These are phyloP conservation scores for Eutrema japonicum DNA, from an alignment of 345 rosid species.

Conservation along the genomic window DNA sequence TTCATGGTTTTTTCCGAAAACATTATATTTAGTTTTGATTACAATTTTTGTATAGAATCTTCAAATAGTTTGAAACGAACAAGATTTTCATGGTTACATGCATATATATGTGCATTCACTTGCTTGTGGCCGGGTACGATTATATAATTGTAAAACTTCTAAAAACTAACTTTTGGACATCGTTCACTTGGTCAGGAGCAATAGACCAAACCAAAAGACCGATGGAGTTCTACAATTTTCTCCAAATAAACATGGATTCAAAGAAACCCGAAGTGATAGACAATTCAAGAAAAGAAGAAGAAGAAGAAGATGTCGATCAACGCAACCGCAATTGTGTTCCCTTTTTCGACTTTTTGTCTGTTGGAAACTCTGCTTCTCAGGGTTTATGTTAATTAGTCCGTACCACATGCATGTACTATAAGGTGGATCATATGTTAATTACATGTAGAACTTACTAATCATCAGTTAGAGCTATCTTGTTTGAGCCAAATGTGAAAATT, in stretches of 20 bases:
- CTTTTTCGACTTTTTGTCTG: conserved; percentile 66
- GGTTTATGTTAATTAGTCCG: conserved; percentile 29
- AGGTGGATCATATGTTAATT: conserved; percentile 26
- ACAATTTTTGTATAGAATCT: background rate
- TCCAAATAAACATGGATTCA: conserved; percentile 68
- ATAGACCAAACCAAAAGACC: conserved; percentile 36
- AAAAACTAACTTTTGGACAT: conserved; percentile 20
- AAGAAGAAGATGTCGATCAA: conserved; percentile 36
- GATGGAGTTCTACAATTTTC: conserved; percentile 71
- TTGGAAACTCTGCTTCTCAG: conserved; percentile 46
- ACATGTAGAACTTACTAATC: conserved; percentile 22
- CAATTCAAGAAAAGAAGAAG: conserved; percentile 41
- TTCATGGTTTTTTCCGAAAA: background rate
- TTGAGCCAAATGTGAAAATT: conserved; percentile 31
- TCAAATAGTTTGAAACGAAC: background rate
- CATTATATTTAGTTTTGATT: background rate
- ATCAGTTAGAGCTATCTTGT: conserved; percentile 30
- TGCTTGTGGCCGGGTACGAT: background rate
- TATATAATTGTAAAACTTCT: conserved; percentile 1
- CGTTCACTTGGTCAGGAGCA: conserved; percentile 19
- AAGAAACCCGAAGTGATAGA: conserved; percentile 56
- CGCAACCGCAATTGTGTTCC: conserved; percentile 34
- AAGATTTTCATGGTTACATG: conserved; percentile 10
- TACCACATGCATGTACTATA: conserved; percentile 19
- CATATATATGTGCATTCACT: conserved; percentile 19